Base-by-base conservation (phyloP, 2,329 filamentous ascomycete species). In the Aciculosporium take region DNA sequence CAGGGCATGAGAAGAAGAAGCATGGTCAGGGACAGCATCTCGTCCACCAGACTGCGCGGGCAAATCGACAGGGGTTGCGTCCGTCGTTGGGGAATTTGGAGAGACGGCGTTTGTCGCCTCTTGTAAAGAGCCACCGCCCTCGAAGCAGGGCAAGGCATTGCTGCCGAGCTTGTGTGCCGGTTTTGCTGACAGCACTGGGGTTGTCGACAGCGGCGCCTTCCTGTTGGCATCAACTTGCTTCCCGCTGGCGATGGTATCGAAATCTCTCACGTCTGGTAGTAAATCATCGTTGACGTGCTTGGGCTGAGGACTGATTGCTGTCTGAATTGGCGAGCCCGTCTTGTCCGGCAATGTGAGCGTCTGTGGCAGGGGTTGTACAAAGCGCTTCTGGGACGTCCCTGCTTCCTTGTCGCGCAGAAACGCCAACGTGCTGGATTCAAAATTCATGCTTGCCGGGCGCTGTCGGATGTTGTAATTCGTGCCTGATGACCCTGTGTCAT, bases 111-210 rank as follows among this genome's bases (percentile, higher is more conserved):
- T 13, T 51, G 53, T 9, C 49, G 47, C 18, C 37, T 55, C 43
- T 51, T 50, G 45, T 34, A 48, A 52, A 54, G 45, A 59, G 45
- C 67, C 72, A 20, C 67, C 72, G 18, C 67, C 70, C 58, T 98
- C 91, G 51, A 96, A 96, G 5, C 83, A 75, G 54, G 89, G 86
- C 64, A 96, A 95, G 3, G 89, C 88, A 53, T 95, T 88, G 1
- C 88, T 86, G 1, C 88, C 86, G 57, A 96, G 95, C 51, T 82
- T 86, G 20, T 87, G 84, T 5, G 79, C 81, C n/a, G 95, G 68
- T 29, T 94, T 84, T 60, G 91, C 94, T 21, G 82, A 83, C 30
- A 77, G 83, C 30, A 77, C 78, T 6, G 81, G 77, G 15, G 85
- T 62, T 0, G 81, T 78, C 41, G 82, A 71, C 1, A 94, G 62